A percentile compares a stretch with the other conserved stretches of the same genome.
Conservation (phyloP, 208 protist genomes). For the Trichomonas tenax region DNA sequence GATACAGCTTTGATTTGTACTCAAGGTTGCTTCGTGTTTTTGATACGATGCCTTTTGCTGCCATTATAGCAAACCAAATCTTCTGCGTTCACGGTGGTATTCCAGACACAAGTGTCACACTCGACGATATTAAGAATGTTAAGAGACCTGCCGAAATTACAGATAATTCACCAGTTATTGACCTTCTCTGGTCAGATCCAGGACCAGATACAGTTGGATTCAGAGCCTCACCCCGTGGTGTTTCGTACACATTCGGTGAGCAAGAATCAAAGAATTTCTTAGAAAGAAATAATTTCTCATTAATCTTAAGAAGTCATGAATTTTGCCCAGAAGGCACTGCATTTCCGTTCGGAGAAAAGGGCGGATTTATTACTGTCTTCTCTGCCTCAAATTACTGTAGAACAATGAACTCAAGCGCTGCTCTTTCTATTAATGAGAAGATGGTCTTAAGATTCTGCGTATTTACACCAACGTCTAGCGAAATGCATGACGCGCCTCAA, state of each 20-base stretch:
- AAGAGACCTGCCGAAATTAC: neutral
- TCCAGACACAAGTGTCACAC: neutral
- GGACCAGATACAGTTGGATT: neutral
- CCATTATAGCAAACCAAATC: neutral
- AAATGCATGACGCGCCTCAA: neutral
- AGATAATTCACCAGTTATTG: neutral
- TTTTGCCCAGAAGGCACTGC: neutral
- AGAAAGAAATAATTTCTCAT: neutral
- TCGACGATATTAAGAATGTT: neutral
- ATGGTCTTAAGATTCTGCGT: neutral
- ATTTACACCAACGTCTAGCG: neutral
- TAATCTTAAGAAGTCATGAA: neutral
- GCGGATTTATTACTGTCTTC: neutral
- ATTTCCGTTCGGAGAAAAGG: neutral
- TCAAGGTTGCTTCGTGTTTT: neutral
- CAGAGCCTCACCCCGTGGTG: neutral
- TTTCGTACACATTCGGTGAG: neutral
- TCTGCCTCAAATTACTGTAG: constrained; percentile 18
- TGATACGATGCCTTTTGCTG: neutral
- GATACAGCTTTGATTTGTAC: neutral
- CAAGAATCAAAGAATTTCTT: neutral
- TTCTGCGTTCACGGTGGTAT: constrained; percentile 13
- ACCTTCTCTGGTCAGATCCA: neutral
- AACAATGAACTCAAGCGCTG: constrained; percentile 16
- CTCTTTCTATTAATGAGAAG: neutral